Percentiles rank a stretch among this genome's conserved stretches.
Evolutionary conservation across 345 rosid species (phyloP).

Genomic region (Salix viminalis): DNA sequence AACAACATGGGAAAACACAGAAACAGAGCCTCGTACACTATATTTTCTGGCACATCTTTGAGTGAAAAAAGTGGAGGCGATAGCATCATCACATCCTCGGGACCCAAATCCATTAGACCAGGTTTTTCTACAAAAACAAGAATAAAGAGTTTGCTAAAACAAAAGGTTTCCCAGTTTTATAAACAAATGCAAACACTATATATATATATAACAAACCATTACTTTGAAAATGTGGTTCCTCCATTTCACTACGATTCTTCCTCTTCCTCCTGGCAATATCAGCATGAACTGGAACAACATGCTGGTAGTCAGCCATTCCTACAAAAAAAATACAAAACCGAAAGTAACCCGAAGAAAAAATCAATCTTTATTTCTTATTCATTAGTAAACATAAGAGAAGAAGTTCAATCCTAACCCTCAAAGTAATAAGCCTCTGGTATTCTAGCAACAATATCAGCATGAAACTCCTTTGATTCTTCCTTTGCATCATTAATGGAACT

Average conservation of each 20-base stretch:
- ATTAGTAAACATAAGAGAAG: neutral
- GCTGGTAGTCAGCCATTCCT: slow-evolving; percentile 98
- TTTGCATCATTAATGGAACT: neutral
- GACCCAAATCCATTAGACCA: slow-evolving; percentile 61
- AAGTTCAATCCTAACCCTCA: slow-evolving; percentile 44
- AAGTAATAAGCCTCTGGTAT: slow-evolving; percentile 69
- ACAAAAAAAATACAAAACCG: slow-evolving; percentile 11
- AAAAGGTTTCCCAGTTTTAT: neutral
- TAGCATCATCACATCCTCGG: slow-evolving; percentile 77
- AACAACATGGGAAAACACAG: slow-evolving; percentile 5
- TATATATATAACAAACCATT: neutral
- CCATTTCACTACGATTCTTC: slow-evolving; percentile 59
- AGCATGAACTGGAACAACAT: slow-evolving; percentile 83
- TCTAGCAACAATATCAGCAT: slow-evolving; percentile 66
- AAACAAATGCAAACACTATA: neutral
- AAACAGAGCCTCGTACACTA: slow-evolving; percentile 52
- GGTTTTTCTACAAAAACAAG: slow-evolving; percentile 36
- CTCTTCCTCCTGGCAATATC: slow-evolving; percentile 59
- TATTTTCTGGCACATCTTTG: slow-evolving; percentile 69
- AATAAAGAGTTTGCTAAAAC: neutral
- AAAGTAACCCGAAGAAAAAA: neutral
- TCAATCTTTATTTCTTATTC: neutral
- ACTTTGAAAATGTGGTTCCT: slow-evolving; percentile 47
- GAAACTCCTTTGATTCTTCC: slow-evolving; percentile 24
- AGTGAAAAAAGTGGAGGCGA: slow-evolving; percentile 77